Evolutionary conservation across 2,329 filamentous ascomycete species (phyloP), one percentile per base, ranked within the genome.

Genomic region (Rhynchosporium graminicola): DNA sequence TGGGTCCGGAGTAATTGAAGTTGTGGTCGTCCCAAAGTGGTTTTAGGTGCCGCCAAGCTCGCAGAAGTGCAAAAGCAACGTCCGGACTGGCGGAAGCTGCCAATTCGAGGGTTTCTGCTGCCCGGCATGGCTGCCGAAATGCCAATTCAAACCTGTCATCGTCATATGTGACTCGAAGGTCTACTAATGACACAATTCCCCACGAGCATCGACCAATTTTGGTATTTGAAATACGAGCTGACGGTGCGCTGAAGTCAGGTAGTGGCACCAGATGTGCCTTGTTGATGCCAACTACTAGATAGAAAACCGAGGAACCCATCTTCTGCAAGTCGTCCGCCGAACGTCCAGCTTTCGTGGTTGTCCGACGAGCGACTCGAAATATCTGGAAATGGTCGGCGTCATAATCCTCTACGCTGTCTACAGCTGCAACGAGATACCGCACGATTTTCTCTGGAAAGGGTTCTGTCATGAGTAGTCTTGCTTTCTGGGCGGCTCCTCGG

Each of bases 241-340:
- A 79, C 76, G 65, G 79, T 68, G 80, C 80, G 38, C 78, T 78
- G 26, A 80, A 77, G 68, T 86, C 88, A 47, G 85, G 81, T 38
- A 88, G 72, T n/a, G 87, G 86, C 51, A 91, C 81, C 55, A 91
- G 70, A 75, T 90, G 87, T 40, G 90, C 76, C 72, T 87, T 88
- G 76, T 90, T 86, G 38, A 87, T 80, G 26, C 88, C 88, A 71
- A 91, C 81, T 6, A 84, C 87, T 65, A 91, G 79, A 71, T 89
- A 89, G 74, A 84, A 89, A 29, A 88, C 82, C 9, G 82, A 85
- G 9, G 86, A 85, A 45, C 82, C 82, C 33, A 87, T 75, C 70
- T 89, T 90, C 55, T 84, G 80, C 48, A 90, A 74, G 68, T 90
- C 87, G 63, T 90, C 88, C 15, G 83, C 82, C 7, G 87, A 88